Evolutionary conservation across 345 rosid species (phyloP).

Genomic region (Alliaria petiolata): DNA sequence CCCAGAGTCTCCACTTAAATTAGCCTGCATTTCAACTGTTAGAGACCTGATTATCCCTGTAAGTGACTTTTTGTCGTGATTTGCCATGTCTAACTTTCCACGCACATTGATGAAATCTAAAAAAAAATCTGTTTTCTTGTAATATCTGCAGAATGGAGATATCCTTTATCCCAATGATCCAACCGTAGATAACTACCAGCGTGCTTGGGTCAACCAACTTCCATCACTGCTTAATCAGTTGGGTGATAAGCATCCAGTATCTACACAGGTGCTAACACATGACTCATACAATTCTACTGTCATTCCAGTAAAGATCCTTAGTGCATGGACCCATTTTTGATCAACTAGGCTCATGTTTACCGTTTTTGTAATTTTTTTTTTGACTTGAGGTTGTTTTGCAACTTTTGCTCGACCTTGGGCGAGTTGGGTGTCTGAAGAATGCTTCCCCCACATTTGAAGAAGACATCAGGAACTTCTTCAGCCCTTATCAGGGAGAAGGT

Average conservation of each 20-base stretch:
- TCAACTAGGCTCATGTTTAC: constrained; percentile 5
- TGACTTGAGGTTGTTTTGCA: constrained; percentile 54
- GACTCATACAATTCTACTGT: neutral
- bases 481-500: constrained; percentile 51
- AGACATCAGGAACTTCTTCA: constrained; percentile 49
- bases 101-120: neutral
- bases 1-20: constrained; percentile 57
- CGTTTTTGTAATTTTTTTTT: neutral
- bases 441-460: constrained; percentile 45
- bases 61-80: constrained; percentile 32
- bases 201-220: constrained; percentile 70
- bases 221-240: constrained; percentile 57
- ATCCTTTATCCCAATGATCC: constrained; percentile 39
- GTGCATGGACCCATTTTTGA: neutral
- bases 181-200: constrained; percentile 42
- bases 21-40: constrained; percentile 56
- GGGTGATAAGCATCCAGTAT: constrained; percentile 55
- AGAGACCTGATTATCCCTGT: constrained; percentile 75
- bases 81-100: neutral
- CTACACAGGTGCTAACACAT: constrained; percentile 50
- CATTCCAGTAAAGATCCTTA: neutral
- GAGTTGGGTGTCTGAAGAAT: constrained; percentile 36
- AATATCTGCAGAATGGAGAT: constrained; percentile 43
- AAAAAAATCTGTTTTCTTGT: neutral
- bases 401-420: constrained; percentile 67